Conservation (phyloP, 495 filamentous ascomycete genomes). For the Viridothelium virens region DNA sequence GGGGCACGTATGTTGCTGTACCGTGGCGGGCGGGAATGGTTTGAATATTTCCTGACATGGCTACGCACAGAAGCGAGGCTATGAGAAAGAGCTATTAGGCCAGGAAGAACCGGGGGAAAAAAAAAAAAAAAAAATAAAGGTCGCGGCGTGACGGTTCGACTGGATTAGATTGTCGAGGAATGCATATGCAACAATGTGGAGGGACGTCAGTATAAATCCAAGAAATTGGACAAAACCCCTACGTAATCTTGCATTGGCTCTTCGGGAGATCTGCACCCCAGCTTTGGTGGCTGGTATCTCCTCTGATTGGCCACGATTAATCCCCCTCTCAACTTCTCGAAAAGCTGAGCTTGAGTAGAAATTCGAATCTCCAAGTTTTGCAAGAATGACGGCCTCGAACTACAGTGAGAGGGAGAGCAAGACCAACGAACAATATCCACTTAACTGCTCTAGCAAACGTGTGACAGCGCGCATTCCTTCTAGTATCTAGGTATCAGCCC, state of each 20-base stretch:
- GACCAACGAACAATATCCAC: background rate
- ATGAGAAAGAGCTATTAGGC: no score
- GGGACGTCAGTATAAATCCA: background rate
- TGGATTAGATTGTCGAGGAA: background rate
- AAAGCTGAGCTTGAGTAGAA: background rate
- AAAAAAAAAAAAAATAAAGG: no score
- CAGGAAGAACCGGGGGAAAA: no score
- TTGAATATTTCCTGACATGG: constrained; percentile 20
- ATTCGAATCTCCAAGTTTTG: background rate
- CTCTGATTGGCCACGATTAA: background rate
- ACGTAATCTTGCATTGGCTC: constrained; percentile 8
- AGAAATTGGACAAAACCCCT: background rate
- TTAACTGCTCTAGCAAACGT: no score
- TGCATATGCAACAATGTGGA: background rate
- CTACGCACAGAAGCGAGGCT: no score
- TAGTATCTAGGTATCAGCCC: no score
- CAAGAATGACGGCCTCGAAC: background rate
- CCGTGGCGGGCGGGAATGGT: constrained; percentile 41
- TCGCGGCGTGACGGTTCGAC: no score
- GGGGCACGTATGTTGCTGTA: constrained; percentile 34
- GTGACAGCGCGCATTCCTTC: no score
- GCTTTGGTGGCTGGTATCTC: background rate
- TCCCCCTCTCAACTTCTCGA: background rate
- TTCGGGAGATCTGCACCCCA: background rate
- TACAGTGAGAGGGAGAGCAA: background rate